These are phyloP conservation scores for Ogataea thermomethanolica DNA, from an alignment of 805 yeast genomes.

Conservation along the genomic window DNA sequence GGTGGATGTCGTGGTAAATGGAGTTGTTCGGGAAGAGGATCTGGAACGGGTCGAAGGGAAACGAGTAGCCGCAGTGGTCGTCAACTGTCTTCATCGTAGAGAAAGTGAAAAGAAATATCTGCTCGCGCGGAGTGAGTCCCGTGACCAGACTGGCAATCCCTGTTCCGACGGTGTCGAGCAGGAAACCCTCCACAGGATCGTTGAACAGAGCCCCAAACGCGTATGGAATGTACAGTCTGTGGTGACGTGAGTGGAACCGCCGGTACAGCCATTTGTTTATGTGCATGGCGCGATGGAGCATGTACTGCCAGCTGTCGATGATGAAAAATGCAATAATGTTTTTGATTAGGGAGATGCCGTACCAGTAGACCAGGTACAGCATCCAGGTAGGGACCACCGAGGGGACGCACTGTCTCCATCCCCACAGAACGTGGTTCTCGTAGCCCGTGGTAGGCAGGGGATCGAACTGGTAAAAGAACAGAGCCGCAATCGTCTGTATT, in stretches of 20 bases:
- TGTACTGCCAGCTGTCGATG: constrained; percentile 94
- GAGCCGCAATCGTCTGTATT: constrained; percentile 75
- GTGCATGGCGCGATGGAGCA: constrained; percentile 88
- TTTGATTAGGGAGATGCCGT: constrained; percentile 59
- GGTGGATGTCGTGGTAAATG: constrained; percentile 95
- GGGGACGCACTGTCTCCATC: constrained; percentile 34
- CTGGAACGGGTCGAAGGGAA: constrained; percentile 92
- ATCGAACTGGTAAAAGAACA: constrained; percentile 52
- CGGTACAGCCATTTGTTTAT: constrained; percentile 69
- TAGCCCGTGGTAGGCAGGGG: constrained; percentile 49
- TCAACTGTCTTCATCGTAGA: constrained; percentile 96
- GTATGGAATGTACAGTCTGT: constrained; percentile 89
- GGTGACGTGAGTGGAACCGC: constrained; percentile 90
- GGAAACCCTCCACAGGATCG: constrained; percentile 89
- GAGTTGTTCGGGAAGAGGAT: constrained; percentile 90
- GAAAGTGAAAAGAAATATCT: constrained; percentile 69
- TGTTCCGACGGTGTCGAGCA: constrained; percentile 89
- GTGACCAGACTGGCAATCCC: constrained; percentile 72
- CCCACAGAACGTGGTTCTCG: constrained; percentile 48
- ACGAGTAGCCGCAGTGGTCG: constrained; percentile 96
- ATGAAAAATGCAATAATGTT: constrained; percentile 62
- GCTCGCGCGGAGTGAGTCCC: constrained; percentile 71
- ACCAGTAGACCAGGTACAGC: constrained; percentile 54
- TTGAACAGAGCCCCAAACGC: constrained; percentile 96
- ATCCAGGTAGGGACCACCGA: constrained; percentile 42